phyloP scores from a whole-genome alignment of 2,329 filamentous ascomycete genomes.

The Teratosphaeria destructans region DNA sequence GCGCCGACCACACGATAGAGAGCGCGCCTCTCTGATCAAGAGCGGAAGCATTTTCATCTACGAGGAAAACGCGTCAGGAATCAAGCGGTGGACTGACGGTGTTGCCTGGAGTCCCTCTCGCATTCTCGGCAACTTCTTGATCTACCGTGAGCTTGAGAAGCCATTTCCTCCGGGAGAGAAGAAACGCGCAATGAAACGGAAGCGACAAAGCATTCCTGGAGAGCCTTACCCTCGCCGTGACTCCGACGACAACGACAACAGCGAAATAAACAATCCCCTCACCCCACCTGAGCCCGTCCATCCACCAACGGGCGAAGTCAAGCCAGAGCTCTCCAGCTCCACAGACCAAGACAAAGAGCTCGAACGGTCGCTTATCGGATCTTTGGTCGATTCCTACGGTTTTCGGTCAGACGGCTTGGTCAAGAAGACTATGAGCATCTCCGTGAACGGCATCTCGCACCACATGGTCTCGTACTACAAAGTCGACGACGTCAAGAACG shows the following conservation, averaged over 20 bases:
- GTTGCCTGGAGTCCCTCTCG: constrained; percentile 83
- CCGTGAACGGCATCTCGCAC: constrained; percentile 62
- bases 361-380: constrained; percentile 61
- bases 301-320: constrained; percentile 16
- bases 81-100: constrained; percentile 91
- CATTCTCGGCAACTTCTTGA: constrained; percentile 73
- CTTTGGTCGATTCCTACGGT: constrained; percentile 77
- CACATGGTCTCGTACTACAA: constrained; percentile 86
- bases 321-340: constrained; percentile 16
- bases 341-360: constrained; percentile 34
- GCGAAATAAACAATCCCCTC: constrained; percentile 19
- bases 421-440: constrained; percentile 87
- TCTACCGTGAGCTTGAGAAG: constrained; percentile 73
- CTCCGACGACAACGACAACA: constrained; percentile 22
- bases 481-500: constrained; percentile 62
- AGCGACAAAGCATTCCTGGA: constrained; percentile 41
- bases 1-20: constrained; percentile 75
- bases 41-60: constrained; percentile 88
- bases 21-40: constrained; percentile 64
- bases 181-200: constrained; percentile 69
- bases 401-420: constrained; percentile 76
- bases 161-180: constrained; percentile 75
- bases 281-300: constrained; percentile 22
- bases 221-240: constrained; percentile 40
- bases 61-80: constrained; percentile 79